phyloP scores from a whole-genome alignment of 139 green algal species.

The Tetraselmis striata region DNA sequence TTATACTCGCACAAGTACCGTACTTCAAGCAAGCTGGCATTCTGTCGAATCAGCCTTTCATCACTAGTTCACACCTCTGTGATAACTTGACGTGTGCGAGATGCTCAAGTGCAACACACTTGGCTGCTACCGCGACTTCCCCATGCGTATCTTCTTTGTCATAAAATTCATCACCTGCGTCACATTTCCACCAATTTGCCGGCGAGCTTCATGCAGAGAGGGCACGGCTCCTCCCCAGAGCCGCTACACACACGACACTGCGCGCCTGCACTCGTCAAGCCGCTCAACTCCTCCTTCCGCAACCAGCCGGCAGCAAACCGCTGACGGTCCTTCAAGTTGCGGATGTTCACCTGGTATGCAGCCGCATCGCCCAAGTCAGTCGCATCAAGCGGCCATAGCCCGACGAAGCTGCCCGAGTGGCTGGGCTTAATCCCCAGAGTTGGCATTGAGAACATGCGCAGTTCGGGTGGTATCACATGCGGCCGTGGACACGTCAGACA shows the following conservation, averaged over 20 bases:
- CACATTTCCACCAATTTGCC: constrained; percentile 27
- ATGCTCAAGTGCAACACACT: too few relatives aligned
- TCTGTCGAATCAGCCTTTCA: too few relatives aligned
- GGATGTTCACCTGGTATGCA: constrained; percentile 30
- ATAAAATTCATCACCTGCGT: too few relatives aligned
- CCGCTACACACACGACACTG: constrained; percentile 19
- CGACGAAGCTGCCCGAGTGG: neutral
- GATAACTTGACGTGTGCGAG: too few relatives aligned
- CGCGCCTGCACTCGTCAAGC: constrained; percentile 5
- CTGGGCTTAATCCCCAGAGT: neutral
- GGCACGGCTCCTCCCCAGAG: constrained; percentile 14
- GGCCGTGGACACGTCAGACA: too few relatives aligned
- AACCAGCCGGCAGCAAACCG: constrained; percentile 51
- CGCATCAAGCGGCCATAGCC: neutral
- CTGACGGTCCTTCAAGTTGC: constrained; percentile 41
- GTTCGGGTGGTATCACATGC: neutral
- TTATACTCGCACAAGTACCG: too few relatives aligned
- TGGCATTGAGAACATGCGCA: neutral
- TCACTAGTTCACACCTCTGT: too few relatives aligned
- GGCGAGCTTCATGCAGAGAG: constrained; percentile 13
- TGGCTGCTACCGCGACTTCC: too few relatives aligned
- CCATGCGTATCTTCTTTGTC: too few relatives aligned
- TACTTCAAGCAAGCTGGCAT: too few relatives aligned
- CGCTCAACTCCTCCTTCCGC: constrained; percentile 35
- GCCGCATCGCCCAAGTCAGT: neutral